A percentile compares a stretch with the other conserved stretches of the same genome.
These are phyloP conservation scores for Ambrosiella xylebori DNA, from an alignment of 2,329 filamentous ascomycete genomes.

Conservation along the genomic window DNA sequence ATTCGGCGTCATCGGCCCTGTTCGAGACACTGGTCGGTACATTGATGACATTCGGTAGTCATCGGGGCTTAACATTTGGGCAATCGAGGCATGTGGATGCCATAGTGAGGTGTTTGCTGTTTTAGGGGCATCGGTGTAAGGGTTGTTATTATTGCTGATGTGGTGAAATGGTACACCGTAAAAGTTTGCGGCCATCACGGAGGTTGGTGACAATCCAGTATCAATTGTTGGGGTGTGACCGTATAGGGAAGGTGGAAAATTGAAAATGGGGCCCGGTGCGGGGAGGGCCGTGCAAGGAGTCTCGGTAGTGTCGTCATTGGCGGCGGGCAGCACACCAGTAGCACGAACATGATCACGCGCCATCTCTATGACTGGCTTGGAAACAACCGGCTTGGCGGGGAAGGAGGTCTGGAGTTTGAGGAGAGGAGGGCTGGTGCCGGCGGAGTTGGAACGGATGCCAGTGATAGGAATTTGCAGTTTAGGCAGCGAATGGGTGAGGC, in stretches of 20 bases:
- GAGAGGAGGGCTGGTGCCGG: not conserved
- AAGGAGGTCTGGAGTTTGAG: slow-evolving; percentile 2
- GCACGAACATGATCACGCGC: too few relatives aligned
- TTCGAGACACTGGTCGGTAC: slow-evolving; percentile 9
- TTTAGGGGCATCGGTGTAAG: not conserved
- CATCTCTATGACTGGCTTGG: not conserved
- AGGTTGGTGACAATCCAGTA: slow-evolving; percentile 4
- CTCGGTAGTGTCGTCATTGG: slow-evolving; percentile 1
- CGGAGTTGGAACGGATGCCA: not conserved
- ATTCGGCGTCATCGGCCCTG: slow-evolving; percentile 39
- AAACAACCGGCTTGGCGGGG: not conserved
- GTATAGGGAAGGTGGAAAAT: not conserved
- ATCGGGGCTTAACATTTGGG: slow-evolving; percentile 7
- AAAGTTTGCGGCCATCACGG: slow-evolving; percentile 8
- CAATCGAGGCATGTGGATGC: slow-evolving; percentile 9
- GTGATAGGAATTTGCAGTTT: slow-evolving; percentile 6
- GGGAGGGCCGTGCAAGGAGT: slow-evolving; percentile 3
- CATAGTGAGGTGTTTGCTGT: not conserved
- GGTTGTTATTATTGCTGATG: not conserved
- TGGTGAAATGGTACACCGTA: not conserved
- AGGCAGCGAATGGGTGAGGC: slow-evolving; percentile 4
- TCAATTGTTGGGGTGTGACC: not conserved
- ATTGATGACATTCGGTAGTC: slow-evolving; percentile 3
- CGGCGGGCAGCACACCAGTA: not conserved
- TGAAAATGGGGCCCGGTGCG: not conserved